A percentile compares a stretch with the other conserved stretches of the same genome.
Conservation (phyloP, 2,329 filamentous ascomycete species). For the Colletotrichum sp. region DNA sequence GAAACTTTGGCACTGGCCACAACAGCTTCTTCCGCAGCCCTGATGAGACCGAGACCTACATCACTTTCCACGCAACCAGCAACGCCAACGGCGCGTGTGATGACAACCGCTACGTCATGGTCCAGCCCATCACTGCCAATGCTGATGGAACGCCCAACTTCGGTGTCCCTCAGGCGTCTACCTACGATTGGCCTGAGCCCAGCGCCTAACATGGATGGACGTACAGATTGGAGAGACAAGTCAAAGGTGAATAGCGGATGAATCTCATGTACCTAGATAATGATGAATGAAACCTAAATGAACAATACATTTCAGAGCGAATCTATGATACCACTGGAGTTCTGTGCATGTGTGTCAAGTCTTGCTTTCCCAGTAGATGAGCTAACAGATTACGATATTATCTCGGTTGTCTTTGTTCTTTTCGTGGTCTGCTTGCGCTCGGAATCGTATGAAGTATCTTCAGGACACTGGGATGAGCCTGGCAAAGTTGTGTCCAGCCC, state of each 20-base stretch:
- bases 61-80: constrained; percentile 60
- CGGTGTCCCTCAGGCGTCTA: constrained; percentile 36
- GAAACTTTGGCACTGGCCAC: constrained; percentile 62
- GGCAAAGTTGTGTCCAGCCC: not conserved
- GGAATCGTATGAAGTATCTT: not conserved
- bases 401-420: not conserved
- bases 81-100: constrained; percentile 56
- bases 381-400: not conserved
- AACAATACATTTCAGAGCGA: not conserved
- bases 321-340: not conserved
- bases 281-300: not conserved
- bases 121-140: constrained; percentile 54
- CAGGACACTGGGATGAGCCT: not conserved
- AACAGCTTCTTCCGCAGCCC: constrained; percentile 65
- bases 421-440: not conserved
- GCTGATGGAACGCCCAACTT: constrained; percentile 58
- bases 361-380: not conserved
- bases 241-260: not conserved
- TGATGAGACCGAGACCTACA: constrained; percentile 59
- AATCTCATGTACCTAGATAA: not conserved
- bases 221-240: not conserved
- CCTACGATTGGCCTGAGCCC: constrained; percentile 27
- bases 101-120: constrained; percentile 58
- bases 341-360: not conserved
- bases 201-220: not conserved